Conservation (phyloP, 2,329 filamentous ascomycete species). For the Septoria petroselini region DNA sequence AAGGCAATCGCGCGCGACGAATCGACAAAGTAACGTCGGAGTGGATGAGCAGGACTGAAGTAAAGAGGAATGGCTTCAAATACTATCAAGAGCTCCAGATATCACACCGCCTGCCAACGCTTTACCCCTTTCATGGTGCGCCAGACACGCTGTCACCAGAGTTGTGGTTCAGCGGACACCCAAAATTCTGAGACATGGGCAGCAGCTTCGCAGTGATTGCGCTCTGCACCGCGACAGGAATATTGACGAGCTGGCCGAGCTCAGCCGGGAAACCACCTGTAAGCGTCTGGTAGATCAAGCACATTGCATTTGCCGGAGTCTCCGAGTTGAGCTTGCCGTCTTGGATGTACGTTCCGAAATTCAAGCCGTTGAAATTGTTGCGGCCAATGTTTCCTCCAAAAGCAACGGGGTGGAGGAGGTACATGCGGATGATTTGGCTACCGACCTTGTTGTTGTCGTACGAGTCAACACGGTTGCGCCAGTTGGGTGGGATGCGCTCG, state of each 20-base stretch:
- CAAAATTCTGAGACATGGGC: conserved; percentile 19
- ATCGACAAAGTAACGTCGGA: neutral
- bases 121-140: neutral
- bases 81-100: neutral
- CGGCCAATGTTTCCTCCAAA: conserved; percentile 39
- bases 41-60: too few species aligned
- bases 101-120: neutral
- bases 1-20: neutral
- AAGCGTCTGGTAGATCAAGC: conserved; percentile 44
- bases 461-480: conserved; percentile 28
- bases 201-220: conserved; percentile 11
- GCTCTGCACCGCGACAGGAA: conserved; percentile 12
- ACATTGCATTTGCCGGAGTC: conserved; percentile 33
- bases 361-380: conserved; percentile 20
- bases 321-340: conserved; percentile 39
- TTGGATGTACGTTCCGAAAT: conserved; percentile 38
- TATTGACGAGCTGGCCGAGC: conserved; percentile 19
- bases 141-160: conserved; percentile 14
- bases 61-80: too few species aligned
- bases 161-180: conserved; percentile 22
- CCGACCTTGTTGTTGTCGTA: conserved; percentile 38
- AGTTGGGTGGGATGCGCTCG: conserved; percentile 43
- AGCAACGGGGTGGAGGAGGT: conserved; percentile 42
- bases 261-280: conserved; percentile 15
- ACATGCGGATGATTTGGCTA: conserved; percentile 41